Evolutionary conservation across 495 filamentous ascomycete genomes (phyloP).

Genomic region (Friedmanniomyces endolithicus): DNA sequence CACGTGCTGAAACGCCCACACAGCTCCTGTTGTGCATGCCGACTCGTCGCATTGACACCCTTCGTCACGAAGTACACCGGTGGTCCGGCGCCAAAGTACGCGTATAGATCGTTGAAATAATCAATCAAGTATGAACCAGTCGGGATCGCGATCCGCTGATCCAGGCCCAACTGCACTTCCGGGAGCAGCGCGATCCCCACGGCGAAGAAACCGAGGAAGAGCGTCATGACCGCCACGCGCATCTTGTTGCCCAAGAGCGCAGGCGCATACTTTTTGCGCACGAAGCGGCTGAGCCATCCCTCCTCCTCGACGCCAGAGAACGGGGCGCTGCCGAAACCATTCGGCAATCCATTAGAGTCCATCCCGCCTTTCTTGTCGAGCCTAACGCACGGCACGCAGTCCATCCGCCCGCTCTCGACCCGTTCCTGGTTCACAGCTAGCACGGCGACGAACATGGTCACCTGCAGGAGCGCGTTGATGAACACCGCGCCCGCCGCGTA

Average conservation of each 20-base stretch:
- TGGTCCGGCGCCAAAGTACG: constrained; percentile 80
- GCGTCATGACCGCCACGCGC: constrained; percentile 58
- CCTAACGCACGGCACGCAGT: constrained; percentile 81
- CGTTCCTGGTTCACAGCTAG: constrained; percentile 80
- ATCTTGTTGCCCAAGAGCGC: constrained; percentile 61
- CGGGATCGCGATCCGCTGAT: constrained; percentile 88
- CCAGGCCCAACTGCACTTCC: constrained; percentile 70
- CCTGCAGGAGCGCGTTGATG: constrained; percentile 87
- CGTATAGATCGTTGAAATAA: constrained; percentile 90
- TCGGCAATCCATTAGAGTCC: constrained; percentile 30
- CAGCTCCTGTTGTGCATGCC: constrained; percentile 64
- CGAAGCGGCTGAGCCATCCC: constrained; percentile 66
- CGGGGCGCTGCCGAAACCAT: constrained; percentile 35
- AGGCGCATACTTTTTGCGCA: constrained; percentile 79
- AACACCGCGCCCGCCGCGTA: constrained; percentile 95
- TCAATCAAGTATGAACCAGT: constrained; percentile 83
- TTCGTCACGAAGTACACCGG: constrained; percentile 93
- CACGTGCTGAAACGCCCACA: constrained; percentile 89
- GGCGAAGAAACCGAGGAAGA: constrained; percentile 82
- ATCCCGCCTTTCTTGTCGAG: constrained; percentile 57
- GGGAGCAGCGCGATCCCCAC: constrained; percentile 74
- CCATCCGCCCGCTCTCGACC: constrained; percentile 73
- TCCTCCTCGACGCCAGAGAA: constrained; percentile 62
- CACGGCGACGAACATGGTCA: constrained; percentile 91
- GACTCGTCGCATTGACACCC: constrained; percentile 61